These are phyloP conservation scores for Epichloe amarillans DNA, from an alignment of 2,329 filamentous ascomycete genomes.

Conservation along the genomic window DNA sequence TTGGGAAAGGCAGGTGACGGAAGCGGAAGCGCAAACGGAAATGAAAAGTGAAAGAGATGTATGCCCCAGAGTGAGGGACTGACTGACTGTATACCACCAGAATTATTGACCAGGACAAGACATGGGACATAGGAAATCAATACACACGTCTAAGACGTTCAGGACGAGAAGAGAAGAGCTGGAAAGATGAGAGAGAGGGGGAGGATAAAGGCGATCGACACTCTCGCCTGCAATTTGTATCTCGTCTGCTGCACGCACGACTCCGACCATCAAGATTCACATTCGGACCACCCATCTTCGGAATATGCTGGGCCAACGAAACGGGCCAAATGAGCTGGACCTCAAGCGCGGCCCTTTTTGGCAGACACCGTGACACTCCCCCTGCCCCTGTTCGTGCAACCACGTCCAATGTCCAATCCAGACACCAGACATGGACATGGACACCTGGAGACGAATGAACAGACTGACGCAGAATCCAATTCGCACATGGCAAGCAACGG, in stretches of 20 bases:
- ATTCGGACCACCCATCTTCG: no score
- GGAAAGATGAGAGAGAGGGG: not conserved
- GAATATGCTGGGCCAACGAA: not conserved
- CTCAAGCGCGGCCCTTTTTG: not conserved
- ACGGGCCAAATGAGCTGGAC: not conserved
- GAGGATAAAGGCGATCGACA: conserved; percentile 2
- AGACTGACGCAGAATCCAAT: not conserved
- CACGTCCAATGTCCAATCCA: no score
- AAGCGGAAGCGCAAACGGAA: not conserved
- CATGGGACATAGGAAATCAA: not conserved
- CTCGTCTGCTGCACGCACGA: not conserved
- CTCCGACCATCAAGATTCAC: not conserved
- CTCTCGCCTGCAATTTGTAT: conserved; percentile 1
- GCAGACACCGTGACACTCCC: not conserved
- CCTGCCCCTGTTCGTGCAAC: no score
- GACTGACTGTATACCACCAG: not conserved
- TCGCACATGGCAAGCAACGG: no score
- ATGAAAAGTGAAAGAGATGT: not conserved
- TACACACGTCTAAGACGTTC: not conserved
- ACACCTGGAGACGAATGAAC: not conserved
- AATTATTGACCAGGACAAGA: not conserved
- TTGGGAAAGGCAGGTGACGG: not conserved
- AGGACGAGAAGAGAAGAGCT: not conserved
- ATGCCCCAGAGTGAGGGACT: not conserved
- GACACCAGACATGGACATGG: not conserved